Evolutionary conservation across 139 green algal genomes (phyloP).

Genomic region (Chlamydomonas schloesseri): DNA sequence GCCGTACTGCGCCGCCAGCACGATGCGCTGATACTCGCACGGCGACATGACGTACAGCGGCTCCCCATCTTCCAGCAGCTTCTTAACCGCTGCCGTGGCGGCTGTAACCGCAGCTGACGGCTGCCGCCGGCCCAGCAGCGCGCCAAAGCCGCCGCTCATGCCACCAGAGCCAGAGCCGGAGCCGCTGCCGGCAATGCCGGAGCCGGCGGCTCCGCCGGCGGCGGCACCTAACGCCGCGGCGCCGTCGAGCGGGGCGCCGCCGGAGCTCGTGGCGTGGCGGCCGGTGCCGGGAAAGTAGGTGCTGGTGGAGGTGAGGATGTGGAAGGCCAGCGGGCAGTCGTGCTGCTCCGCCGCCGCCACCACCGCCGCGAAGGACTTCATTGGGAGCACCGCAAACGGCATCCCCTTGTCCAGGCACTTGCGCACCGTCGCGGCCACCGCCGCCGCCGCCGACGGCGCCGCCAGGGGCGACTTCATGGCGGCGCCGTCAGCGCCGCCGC

Average conservation of each 20-base stretch:
- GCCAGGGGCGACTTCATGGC: neutral
- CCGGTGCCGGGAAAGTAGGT: conserved; percentile 11
- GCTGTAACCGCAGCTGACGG: neutral
- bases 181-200: neutral
- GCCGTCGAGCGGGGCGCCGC: neutral
- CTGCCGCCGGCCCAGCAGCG: no score
- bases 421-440: neutral
- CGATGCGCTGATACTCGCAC: conserved; percentile 17
- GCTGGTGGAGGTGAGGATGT: neutral
- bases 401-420: conserved; percentile 34
- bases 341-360: conserved; percentile 12
- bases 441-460: neutral
- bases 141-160: neutral
- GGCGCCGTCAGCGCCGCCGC: neutral
- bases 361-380: neutral
- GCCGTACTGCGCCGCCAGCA: conserved; percentile 30
- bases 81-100: neutral
- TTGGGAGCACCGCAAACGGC: neutral
- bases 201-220: no score
- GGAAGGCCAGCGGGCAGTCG: neutral
- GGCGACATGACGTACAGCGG: conserved; percentile 30
- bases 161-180: neutral
- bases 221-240: no score
- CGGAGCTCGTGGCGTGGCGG: conserved; percentile 28
- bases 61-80: neutral